A percentile compares a stretch with the other conserved stretches of the same genome.
Conservation (phyloP, 2,329 filamentous ascomycete species). For the Lizonia empirigonia region DNA sequence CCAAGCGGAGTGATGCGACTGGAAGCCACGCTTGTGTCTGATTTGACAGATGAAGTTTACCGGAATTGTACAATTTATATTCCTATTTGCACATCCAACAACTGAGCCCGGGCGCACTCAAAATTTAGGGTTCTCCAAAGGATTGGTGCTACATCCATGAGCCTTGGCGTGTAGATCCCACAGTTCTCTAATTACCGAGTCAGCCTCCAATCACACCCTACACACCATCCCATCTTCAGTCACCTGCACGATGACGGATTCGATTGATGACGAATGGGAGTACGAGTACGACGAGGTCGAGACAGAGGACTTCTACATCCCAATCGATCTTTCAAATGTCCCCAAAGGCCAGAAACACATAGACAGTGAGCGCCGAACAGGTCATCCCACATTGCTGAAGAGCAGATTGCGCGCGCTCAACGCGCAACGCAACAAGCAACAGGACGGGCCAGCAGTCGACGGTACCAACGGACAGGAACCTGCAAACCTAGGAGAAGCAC, state of each 20-base stretch:
- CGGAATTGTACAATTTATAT: background rate
- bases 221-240: background rate
- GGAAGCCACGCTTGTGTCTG: constrained; percentile 21
- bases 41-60: constrained; percentile 9
- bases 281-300: constrained; percentile 63
- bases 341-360: constrained; percentile 26
- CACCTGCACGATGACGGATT: background rate
- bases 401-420: constrained; percentile 39
- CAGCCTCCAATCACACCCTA: background rate
- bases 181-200: background rate
- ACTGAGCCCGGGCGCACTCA: background rate
- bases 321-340: constrained; percentile 61
- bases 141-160: no score
- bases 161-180: background rate
- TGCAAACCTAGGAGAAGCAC: constrained; percentile 58
- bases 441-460: constrained; percentile 12
- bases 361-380: constrained; percentile 26
- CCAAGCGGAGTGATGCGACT: constrained; percentile 28
- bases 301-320: constrained; percentile 65
- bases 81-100: background rate
- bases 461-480: constrained; percentile 18
- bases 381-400: constrained; percentile 35
- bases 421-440: constrained; percentile 26
- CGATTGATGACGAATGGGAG: constrained; percentile 59
- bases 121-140: no score